Evolutionary conservation across 1,284 basidiomycete genomes (phyloP), one percentile per base, ranked within the genome.

Genomic region (Rhodotorula sp.): DNA sequence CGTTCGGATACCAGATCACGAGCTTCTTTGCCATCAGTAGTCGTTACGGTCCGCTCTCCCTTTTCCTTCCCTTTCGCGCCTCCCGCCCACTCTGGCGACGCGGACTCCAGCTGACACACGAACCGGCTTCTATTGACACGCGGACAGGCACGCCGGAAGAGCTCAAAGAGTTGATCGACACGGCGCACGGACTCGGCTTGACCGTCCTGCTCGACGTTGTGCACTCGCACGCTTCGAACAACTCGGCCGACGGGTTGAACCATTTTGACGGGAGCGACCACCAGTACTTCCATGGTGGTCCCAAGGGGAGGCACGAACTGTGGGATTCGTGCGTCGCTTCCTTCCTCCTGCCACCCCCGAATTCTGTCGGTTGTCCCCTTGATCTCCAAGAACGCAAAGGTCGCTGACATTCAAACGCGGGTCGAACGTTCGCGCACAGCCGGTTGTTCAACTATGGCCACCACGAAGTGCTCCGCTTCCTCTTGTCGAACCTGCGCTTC

Each of bases 181-280:
- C 90, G 26, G 95, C 95, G 0, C 95, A 99, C 78, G 89, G 88
- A 37, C 85, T 97, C 86, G 95, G 94, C 8, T 83, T 99, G 71
- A 91, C 91, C 0, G 93, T 99, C 12, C 86, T 99, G 53, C 88
- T 99, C 58, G 95, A 99, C 79, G 88, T 99, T 57, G 95, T 99
- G 3, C 95, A 99, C 81, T 97, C 94, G 12, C 95, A 99, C 81
- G 95, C 95, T 3, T 95, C 91, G 85, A 99, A 98, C 83, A 99
- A 99, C 79, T 89, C 96, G 30, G 85, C 95, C 60, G 95, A 99
- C 79, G 96, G 95, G 4, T 83, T 99, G 70, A 99, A 98, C 81
- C 86, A 89, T 79, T 98, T 96, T 79, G 95, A 99, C 79, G 96
- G 95, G 15, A 90, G 91, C 17, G 95, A 98, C 81, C 93, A 98